These are phyloP conservation scores for Blastocladiella britannica DNA, from an alignment of 192 early-diverging fungal genomes.

Conservation along the genomic window DNA sequence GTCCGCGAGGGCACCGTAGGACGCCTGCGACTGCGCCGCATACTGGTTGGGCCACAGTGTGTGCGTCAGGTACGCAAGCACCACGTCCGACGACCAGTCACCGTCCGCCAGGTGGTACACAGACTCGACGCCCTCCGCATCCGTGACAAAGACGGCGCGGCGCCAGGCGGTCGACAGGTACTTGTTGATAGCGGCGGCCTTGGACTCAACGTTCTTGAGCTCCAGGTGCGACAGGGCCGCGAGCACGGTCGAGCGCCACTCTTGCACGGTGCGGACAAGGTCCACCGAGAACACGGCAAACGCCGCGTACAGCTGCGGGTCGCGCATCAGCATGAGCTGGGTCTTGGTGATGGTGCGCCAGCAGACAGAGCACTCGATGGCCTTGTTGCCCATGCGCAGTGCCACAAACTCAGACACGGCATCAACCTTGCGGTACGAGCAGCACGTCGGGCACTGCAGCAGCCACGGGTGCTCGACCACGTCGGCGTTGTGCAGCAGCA, in stretches of 20 bases:
- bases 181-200: no score
- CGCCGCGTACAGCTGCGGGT: neutral
- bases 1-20: neutral
- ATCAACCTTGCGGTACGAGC: neutral
- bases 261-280: neutral
- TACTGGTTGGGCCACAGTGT: neutral
- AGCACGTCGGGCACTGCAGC: neutral
- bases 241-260: neutral
- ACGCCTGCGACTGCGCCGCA: neutral
- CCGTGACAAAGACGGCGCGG: neutral
- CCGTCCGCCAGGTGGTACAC: neutral
- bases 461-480: neutral
- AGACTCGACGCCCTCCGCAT: neutral
- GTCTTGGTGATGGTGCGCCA: neutral
- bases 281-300: neutral
- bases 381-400: neutral
- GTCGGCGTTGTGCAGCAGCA: constrained; percentile 1
- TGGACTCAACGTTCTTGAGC: neutral
- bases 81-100: neutral
- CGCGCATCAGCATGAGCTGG: neutral
- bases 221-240: neutral
- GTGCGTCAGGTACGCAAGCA: neutral
- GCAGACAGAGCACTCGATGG: neutral
- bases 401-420: neutral
- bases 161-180: neutral